These are phyloP conservation scores for Kurtzmaniella natalensis DNA, from an alignment of 1,139 yeast genomes.

Conservation along the genomic window DNA sequence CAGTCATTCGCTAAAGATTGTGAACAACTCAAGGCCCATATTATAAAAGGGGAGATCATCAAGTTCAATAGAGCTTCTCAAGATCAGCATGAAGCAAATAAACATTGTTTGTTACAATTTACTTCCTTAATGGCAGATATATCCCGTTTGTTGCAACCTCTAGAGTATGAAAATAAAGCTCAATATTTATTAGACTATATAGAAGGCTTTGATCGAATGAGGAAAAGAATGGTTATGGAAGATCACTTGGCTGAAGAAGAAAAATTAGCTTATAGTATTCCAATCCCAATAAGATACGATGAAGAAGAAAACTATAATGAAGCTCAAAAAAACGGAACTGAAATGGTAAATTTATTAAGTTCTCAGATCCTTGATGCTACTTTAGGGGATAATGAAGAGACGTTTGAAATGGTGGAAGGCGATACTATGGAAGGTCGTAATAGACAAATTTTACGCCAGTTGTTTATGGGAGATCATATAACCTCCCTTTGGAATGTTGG, in stretches of 20 bases:
- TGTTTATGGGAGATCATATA: slow-evolving; percentile 69
- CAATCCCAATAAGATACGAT: slow-evolving; percentile 31
- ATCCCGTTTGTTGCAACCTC: slow-evolving; percentile 28
- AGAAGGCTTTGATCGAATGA: slow-evolving; percentile 65
- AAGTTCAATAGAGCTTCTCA: slow-evolving; percentile 51
- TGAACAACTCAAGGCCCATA: slow-evolving; percentile 37
- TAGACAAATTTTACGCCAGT: slow-evolving; percentile 63
- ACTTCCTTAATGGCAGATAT: slow-evolving; percentile 42
- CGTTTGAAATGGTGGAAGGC: slow-evolving; percentile 44
- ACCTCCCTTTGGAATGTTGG: slow-evolving; percentile 71
- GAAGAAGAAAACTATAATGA: slow-evolving; percentile 15
- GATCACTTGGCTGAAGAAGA: slow-evolving; percentile 45
- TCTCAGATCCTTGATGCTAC: slow-evolving; percentile 2
- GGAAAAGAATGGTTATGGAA: slow-evolving; percentile 53
- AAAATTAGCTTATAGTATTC: slow-evolving; percentile 34
- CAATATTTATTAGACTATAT: slow-evolving; percentile 56
- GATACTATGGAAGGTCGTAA: slow-evolving; percentile 57
- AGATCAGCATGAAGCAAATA: slow-evolving; percentile 58
- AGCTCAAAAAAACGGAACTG: slow-evolving; percentile 16
- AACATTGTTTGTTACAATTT: slow-evolving; percentile 47
- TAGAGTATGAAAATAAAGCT: slow-evolving; percentile 15
- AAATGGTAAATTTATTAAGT: slow-evolving; percentile 22
- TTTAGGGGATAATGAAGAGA: slow-evolving; percentile 5
- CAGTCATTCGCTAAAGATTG: slow-evolving; percentile 44
- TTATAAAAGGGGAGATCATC: slow-evolving; percentile 45